Conservation (phyloP, 331 rosid species). For the Cydonia oblonga region DNA sequence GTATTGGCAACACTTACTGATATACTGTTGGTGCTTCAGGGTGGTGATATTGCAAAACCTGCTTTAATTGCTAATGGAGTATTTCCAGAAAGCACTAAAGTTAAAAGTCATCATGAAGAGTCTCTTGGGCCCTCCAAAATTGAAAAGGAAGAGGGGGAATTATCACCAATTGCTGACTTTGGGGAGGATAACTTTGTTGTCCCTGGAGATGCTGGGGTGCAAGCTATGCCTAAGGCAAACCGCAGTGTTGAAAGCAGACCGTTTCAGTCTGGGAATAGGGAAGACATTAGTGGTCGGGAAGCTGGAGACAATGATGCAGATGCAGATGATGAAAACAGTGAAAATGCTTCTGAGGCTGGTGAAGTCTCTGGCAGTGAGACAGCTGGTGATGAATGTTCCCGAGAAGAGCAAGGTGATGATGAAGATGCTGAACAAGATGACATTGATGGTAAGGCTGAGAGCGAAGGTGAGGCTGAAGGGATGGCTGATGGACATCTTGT, state of each 20-base stretch:
- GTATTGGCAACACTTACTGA: background rate
- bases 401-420: conserved; percentile 75
- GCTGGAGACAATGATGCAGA: conserved; percentile 73
- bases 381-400: conserved; percentile 88
- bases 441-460: conserved; percentile 83
- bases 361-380: conserved; percentile 89
- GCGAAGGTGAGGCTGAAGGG: conserved; percentile 97
- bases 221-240: conserved; percentile 31
- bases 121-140: conserved; percentile 49
- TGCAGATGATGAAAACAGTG: conserved; percentile 92
- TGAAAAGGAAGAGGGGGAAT: conserved; percentile 98
- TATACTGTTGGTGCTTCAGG: conserved; percentile 40
- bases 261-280: conserved; percentile 44
- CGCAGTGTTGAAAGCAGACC: conserved; percentile 37
- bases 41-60: conserved; percentile 27
- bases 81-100: conserved; percentile 36
- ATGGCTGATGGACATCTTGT: conserved; percentile 51
- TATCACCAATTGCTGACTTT: conserved; percentile 75
- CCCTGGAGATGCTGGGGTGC: conserved; percentile 39
- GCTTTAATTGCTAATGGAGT: conserved; percentile 41
- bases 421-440: conserved; percentile 70
- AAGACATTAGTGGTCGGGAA: conserved; percentile 38
- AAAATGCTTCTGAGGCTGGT: conserved; percentile 85
- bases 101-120: conserved; percentile 40
- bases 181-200: conserved; percentile 81